Conservation (phyloP, 2,329 filamentous ascomycete genomes). For the Trichoderma sp. region DNA sequence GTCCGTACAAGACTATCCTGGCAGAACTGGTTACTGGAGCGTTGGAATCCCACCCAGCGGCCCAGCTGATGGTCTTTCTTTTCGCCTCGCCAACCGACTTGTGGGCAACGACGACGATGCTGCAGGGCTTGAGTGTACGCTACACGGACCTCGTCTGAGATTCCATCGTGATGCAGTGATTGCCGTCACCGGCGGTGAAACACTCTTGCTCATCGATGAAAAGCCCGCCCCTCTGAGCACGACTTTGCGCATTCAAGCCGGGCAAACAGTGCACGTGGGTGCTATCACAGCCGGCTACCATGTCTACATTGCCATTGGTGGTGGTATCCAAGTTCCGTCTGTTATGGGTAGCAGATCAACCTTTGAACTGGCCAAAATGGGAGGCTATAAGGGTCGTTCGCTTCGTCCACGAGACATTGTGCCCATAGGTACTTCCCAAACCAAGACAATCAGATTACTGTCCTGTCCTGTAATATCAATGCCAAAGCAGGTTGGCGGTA, state of each 20-base stretch:
- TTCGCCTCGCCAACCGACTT: neutral
- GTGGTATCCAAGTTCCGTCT: neutral
- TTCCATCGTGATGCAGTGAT: neutral
- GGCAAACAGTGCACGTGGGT: neutral
- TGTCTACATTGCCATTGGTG: neutral
- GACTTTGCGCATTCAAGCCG: neutral
- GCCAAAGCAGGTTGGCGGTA: neutral
- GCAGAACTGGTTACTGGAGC: neutral
- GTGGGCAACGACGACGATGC: neutral
- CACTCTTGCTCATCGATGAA: neutral
- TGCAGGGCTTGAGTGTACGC: neutral
- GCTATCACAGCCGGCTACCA: neutral
- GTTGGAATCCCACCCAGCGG: neutral
- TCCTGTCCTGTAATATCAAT: neutral
- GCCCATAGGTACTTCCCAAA: neutral
- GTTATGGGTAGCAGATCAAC: neutral
- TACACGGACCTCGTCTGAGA: neutral
- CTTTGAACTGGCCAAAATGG: neutral
- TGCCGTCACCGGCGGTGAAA: neutral
- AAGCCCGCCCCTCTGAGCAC: neutral
- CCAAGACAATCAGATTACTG: neutral
- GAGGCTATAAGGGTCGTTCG: neutral
- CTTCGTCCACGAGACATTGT: neutral
- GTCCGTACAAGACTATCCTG: neutral
- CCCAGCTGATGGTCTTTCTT: neutral